Percentiles rank a stretch among this genome's conserved stretches.
These are phyloP conservation scores for Euptelea pleiosperma DNA, from an alignment of 164 flowering plant genomes.

Conservation along the genomic window DNA sequence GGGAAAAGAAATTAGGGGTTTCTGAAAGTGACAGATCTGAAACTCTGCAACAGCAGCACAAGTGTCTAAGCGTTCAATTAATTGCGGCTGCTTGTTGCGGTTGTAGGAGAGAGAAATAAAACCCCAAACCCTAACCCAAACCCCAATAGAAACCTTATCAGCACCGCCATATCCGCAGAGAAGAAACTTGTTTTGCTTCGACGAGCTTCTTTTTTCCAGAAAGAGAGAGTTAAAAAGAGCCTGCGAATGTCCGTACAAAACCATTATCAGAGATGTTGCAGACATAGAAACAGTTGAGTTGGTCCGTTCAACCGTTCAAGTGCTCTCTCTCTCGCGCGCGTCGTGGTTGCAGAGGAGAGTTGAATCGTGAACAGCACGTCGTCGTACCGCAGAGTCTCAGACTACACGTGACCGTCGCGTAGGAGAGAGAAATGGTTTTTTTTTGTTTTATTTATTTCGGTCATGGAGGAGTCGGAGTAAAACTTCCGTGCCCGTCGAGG, in stretches of 20 bases:
- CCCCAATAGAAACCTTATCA: background rate
- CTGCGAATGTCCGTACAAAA: background rate
- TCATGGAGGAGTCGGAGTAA: no score
- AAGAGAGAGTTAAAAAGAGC: background rate
- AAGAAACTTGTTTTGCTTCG: background rate
- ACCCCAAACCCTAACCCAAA: background rate
- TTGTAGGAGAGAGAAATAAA: background rate
- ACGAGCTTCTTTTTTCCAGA: background rate
- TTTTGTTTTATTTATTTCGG: background rate
- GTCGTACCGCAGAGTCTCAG: constrained; percentile 39
- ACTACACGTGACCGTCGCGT: constrained; percentile 40
- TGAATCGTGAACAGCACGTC: constrained; percentile 25
- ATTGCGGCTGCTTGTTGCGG: background rate
- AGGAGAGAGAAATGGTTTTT: constrained; percentile 24
- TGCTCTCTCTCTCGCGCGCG: constrained; percentile 8
- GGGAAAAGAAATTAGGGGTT: background rate
- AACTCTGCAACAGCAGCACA: background rate
- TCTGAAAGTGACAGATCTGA: no score
- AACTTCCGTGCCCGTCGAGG: no score
- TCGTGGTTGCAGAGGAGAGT: background rate
- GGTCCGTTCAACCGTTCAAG: background rate
- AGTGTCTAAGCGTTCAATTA: background rate
- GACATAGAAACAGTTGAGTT: background rate
- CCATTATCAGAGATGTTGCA: background rate
- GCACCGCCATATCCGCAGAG: background rate